Base-by-base conservation (phyloP, 1,139 yeast species). In the Debaryomycetaceae sp. region DNA sequence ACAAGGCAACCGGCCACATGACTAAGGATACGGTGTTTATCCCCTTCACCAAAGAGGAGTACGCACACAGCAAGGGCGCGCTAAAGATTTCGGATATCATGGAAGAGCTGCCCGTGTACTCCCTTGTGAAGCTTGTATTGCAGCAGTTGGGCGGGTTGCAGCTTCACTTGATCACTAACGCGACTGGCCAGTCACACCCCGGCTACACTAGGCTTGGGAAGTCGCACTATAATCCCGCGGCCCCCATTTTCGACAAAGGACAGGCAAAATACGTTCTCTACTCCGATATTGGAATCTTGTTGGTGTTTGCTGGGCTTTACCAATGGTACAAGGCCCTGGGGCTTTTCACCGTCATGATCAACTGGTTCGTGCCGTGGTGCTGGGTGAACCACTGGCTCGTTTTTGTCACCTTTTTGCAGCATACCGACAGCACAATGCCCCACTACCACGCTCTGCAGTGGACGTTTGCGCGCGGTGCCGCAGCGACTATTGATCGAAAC, bases 401-500 rank as follows among this genome's bases (percentile, higher is more conserved):
- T 22, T 71, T 73, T 43, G 70, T 73, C 38, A 73, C 79, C 20
- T 73, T 53, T 46, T 62, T 73, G 44, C 79, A 73, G 54, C 79
- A 73, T 47, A 65, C 78, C 10, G 77, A 72, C 42, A 62, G 72
- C 18, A 41, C 58, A 25, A 60, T 73, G 63, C 77, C 79, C 25
- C 79, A 73, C 48, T 73, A 73, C 46, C 66, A 64, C 35, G 64
- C 68, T 33, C 43, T 51, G 25, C 73, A 71, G 49, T 73, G 79
- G 79, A 72, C 62, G 32, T 73, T 73, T 43, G 77, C 77, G 24
- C 62, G 77, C 52, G 79, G 79, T 45, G 79, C 79, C 25, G 78
- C 78, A 35, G 73, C 77, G 26, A 73, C 79, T 29, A 69, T 73
- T 36, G 79, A 73, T 45, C 59, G 79, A 49, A 62, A 72, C 40